A percentile compares a stretch with the other conserved stretches of the same genome.
These are phyloP conservation scores for Aaosphaeria pasadenensis DNA, from an alignment of 2,329 filamentous ascomycete species.

Conservation along the genomic window DNA sequence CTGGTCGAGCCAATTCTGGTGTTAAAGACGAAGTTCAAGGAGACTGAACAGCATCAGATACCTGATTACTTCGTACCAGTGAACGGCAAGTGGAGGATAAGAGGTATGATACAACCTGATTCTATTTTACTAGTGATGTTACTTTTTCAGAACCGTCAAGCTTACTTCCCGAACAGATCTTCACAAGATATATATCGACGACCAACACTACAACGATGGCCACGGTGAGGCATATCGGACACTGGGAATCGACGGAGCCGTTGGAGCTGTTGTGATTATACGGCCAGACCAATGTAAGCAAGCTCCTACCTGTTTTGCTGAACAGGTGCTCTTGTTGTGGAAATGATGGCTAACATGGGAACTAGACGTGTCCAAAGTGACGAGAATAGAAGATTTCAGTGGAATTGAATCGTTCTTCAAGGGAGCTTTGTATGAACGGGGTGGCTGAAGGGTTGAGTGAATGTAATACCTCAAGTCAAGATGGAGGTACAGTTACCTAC, in stretches of 20 bases:
- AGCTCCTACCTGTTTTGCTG: not conserved
- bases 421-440: conserved; percentile 10
- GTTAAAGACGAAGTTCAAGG: conserved; percentile 46
- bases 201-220: conserved; percentile 54
- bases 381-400: conserved; percentile 14
- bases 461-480: not conserved
- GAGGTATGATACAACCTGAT: conserved; percentile 41
- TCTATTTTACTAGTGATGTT: not conserved
- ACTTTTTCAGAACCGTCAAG: not conserved
- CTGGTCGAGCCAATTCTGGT: conserved; percentile 59
- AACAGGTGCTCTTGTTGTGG: not conserved
- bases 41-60: conserved; percentile 52
- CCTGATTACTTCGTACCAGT: conserved; percentile 56
- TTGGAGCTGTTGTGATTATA: conserved; percentile 48
- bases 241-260: conserved; percentile 48
- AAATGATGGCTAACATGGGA: not conserved
- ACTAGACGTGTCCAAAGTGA: conserved; percentile 28
- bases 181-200: conserved; percentile 60
- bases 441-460: not conserved
- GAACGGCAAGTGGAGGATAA: conserved; percentile 54
- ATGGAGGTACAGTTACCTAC: not conserved
- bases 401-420: conserved; percentile 21
- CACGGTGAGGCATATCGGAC: conserved; percentile 57
- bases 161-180: conserved; percentile 42
- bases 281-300: conserved; percentile 61